Evolutionary conservation across 129 eudicot genomes (phyloP).

Genomic region (Artemisia argyi): DNA sequence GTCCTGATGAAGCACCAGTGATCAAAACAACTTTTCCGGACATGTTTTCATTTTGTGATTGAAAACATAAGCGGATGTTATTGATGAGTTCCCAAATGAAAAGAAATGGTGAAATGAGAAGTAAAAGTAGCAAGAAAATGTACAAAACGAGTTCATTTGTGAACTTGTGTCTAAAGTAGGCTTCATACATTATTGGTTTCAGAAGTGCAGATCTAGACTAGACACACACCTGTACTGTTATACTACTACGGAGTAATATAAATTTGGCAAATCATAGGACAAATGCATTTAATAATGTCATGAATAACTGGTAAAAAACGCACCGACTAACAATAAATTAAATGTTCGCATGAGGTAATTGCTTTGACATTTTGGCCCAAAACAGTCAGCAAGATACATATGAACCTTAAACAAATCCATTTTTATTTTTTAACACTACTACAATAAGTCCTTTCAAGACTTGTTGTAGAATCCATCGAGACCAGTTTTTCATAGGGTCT

Average conservation of each 20-base stretch:
- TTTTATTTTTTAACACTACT: too few relatives aligned
- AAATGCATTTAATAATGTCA: neutral
- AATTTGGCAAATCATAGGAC: constrained; percentile 13
- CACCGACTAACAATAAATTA: too few relatives aligned
- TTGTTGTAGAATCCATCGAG: too few relatives aligned
- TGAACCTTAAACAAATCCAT: too few relatives aligned
- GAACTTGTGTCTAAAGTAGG: constrained; percentile 25
- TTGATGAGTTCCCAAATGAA: constrained; percentile 29
- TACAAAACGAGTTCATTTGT: constrained; percentile 35
- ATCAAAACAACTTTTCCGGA: constrained; percentile 47
- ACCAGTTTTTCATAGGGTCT: too few relatives aligned
- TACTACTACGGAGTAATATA: neutral
- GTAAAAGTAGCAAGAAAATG: constrained; percentile 15
- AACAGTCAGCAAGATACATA: too few relatives aligned
- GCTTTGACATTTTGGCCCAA: too few relatives aligned
- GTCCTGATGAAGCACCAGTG: constrained; percentile 60
- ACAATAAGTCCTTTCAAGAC: too few relatives aligned
- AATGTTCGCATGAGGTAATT: too few relatives aligned
- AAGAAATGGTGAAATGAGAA: constrained; percentile 25
- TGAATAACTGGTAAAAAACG: neutral
- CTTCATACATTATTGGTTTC: constrained; percentile 33
- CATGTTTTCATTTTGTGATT: constrained; percentile 26
- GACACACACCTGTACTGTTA: neutral
- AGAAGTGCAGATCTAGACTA: too few relatives aligned
- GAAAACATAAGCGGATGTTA: constrained; percentile 17